phyloP scores from a whole-genome alignment of 2,329 filamentous ascomycete genomes.

The Alternaria sp. region DNA sequence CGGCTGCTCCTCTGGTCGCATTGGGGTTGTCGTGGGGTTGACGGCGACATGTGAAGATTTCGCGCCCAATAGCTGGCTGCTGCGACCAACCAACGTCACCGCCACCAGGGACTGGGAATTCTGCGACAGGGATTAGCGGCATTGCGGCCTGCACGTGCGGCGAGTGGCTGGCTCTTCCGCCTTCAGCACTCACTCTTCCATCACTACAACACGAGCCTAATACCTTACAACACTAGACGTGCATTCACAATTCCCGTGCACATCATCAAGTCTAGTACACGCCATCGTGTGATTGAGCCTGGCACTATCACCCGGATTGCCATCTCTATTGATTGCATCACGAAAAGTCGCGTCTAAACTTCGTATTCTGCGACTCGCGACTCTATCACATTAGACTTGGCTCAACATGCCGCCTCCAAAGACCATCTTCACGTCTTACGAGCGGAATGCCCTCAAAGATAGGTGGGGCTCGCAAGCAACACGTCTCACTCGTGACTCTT shows the following conservation, averaged over 20 bases:
- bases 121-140: conserved; percentile 26
- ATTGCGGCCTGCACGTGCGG: conserved; percentile 11
- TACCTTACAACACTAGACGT: neutral
- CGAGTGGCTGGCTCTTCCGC: conserved; percentile 19
- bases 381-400: neutral
- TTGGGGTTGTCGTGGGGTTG: conserved; percentile 32
- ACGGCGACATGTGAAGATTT: conserved; percentile 26
- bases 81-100: conserved; percentile 27
- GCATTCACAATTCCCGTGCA: neutral
- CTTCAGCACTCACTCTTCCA: neutral
- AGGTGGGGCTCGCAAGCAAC: conserved; percentile 84
- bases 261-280: neutral
- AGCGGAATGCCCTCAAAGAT: conserved; percentile 80
- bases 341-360: conserved; percentile 4
- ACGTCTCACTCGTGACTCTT: conserved; percentile 88
- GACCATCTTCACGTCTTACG: conserved; percentile 87
- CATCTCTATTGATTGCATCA: neutral
- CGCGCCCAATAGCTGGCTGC: conserved; percentile 13
- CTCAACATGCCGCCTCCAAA: conserved; percentile 39
- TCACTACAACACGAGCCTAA: neutral
- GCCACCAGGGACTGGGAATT: conserved; percentile 25
- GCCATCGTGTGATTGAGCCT: neutral
- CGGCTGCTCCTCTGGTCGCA: conserved; percentile 56
- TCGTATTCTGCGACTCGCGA: neutral
- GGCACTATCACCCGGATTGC: neutral